These are phyloP conservation scores for Dryadomyces sulphureus DNA, from an alignment of 2,329 filamentous ascomycete species.

Conservation along the genomic window DNA sequence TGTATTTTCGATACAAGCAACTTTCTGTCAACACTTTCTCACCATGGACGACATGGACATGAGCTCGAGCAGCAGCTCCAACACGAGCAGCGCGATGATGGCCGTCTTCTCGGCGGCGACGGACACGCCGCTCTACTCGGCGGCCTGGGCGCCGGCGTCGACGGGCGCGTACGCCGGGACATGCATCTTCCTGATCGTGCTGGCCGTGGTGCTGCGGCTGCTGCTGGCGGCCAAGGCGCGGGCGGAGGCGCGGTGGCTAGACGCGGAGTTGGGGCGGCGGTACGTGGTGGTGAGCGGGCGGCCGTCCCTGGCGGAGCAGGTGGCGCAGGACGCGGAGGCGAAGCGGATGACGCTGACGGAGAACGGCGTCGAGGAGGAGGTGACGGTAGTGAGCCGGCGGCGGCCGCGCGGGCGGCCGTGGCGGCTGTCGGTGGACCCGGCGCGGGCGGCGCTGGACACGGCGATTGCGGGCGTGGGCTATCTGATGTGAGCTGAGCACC, in stretches of 20 bases:
- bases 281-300: conserved; percentile 62
- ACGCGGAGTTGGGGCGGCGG: conserved; percentile 56
- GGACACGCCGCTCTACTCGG: conserved; percentile 40
- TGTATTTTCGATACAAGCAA: not conserved
- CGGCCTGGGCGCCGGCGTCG: conserved; percentile 56
- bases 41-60: conserved; percentile 1
- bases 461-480: conserved; percentile 67
- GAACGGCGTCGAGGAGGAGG: conserved; percentile 69
- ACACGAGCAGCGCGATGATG: conserved; percentile 7
- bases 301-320: conserved; percentile 40
- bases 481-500: conserved; percentile 54
- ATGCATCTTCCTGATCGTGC: conserved; percentile 76
- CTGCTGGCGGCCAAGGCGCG: conserved; percentile 59
- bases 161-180: conserved; percentile 69
- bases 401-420: conserved; percentile 48
- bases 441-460: conserved; percentile 56
- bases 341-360: conserved; percentile 50
- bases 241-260: conserved; percentile 49
- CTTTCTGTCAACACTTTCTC: not conserved
- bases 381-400: conserved; percentile 53
- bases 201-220: conserved; percentile 54
- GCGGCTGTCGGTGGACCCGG: conserved; percentile 65
- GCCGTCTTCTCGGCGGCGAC: conserved; percentile 42
- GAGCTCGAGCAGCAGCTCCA: conserved; percentile 7
- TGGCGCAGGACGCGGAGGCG: conserved; percentile 42